Conservation (phyloP, 202 grass and related monocot genomes). For the Brachypodium distachyon region DNA sequence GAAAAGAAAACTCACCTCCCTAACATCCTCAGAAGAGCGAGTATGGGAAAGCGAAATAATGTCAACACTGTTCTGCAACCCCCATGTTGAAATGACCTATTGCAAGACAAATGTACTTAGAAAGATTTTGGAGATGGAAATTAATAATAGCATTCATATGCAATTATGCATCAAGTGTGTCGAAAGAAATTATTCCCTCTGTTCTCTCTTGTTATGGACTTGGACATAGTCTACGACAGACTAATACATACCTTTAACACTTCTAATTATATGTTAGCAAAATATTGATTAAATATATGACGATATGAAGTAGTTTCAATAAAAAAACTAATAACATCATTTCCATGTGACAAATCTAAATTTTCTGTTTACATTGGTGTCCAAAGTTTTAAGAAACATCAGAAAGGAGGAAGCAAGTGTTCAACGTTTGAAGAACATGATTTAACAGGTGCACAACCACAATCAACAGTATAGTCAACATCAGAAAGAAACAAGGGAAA, state of each 20-base stretch:
- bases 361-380: not conserved
- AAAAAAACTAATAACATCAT: not conserved
- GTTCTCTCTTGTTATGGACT: not conserved
- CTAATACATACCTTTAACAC: not conserved
- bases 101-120: conserved; percentile 6
- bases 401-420: not conserved
- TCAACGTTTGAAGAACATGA: not conserved
- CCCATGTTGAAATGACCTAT: conserved; percentile 98
- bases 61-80: conserved; percentile 68
- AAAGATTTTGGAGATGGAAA: not conserved
- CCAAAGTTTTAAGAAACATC: not conserved
- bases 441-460: not conserved
- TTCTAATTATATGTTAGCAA: not conserved
- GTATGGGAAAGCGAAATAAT: conserved; percentile 97
- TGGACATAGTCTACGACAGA: not conserved
- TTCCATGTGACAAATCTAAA: not conserved
- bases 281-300: not conserved
- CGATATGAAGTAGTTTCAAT: not conserved
- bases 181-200: not conserved
- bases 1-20: conserved; percentile 56
- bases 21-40: conserved; percentile 77
- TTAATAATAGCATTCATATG: not conserved
- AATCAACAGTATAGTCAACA: not conserved
- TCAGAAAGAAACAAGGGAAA: not conserved
- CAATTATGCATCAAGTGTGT: not conserved